A percentile compares a stretch with the other conserved stretches of the same genome.
Evolutionary conservation across 2,329 filamentous ascomycete genomes (phyloP).

Genomic region (Parastagonospora nodorum): DNA sequence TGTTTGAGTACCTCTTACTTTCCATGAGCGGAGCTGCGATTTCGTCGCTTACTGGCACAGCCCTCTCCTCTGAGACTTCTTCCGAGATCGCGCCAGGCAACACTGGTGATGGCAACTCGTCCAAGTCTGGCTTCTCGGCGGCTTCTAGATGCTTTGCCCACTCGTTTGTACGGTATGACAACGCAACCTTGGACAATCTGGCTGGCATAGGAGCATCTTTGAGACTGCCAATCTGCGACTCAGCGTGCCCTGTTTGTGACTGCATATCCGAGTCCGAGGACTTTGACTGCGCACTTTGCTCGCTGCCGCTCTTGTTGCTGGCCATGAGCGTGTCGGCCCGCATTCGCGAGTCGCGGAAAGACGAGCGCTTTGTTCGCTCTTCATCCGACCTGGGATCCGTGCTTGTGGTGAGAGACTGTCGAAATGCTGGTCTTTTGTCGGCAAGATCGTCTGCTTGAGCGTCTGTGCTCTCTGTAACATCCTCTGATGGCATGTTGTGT

Average conservation of each 20-base stretch:
- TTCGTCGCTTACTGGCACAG: constrained; percentile 55
- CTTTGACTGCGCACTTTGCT: constrained; percentile 31
- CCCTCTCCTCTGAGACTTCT: constrained; percentile 53
- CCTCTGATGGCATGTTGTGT: not conserved
- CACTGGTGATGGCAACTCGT: constrained; percentile 60
- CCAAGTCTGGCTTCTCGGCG: constrained; percentile 73
- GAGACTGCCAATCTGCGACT: constrained; percentile 52
- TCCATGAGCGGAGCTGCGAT: constrained; percentile 24
- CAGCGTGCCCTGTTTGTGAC: constrained; percentile 30
- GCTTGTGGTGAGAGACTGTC: constrained; percentile 33
- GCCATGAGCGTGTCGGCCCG: constrained; percentile 27
- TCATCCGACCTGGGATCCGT: constrained; percentile 37
- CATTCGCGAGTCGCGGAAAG: constrained; percentile 15
- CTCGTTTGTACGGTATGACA: constrained; percentile 89
- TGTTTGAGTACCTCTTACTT: constrained; percentile 28
- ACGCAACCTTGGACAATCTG: constrained; percentile 75
- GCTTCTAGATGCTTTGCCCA: constrained; percentile 89
- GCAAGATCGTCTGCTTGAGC: not conserved
- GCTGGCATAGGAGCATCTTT: constrained; percentile 64
- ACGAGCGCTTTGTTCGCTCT: constrained; percentile 9
- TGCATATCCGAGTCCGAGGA: constrained; percentile 48
- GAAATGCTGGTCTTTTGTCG: constrained; percentile 1
- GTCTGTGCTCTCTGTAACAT: not conserved
- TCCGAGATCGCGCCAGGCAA: constrained; percentile 51
- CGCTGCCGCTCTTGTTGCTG: constrained; percentile 19